A percentile compares a stretch with the other conserved stretches of the same genome.
Conservation (phyloP, 768 basidiomycete genomes). For the Chalciporus pseudorubinellus region DNA sequence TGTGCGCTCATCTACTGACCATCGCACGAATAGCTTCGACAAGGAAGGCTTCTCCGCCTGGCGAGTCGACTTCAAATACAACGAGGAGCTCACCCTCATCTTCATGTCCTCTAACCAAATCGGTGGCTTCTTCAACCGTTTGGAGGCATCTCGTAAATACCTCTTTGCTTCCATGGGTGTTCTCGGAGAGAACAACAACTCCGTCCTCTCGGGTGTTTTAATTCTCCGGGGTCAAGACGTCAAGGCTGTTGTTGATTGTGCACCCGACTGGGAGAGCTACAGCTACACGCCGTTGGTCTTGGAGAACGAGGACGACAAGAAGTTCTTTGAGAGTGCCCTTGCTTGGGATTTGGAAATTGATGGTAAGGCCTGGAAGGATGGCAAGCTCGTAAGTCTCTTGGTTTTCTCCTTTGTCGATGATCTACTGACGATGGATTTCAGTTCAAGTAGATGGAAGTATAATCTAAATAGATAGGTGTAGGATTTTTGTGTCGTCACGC, state of each 20-base stretch:
- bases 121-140: constrained; percentile 95
- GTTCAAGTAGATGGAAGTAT: constrained; percentile 21
- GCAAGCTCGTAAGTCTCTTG: constrained; percentile 75
- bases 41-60: constrained; percentile 85
- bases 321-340: constrained; percentile 88
- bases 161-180: constrained; percentile 93
- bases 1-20: constrained; percentile 3
- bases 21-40: constrained; percentile 62
- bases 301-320: constrained; percentile 69
- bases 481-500: constrained; percentile 11
- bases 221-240: constrained; percentile 80
- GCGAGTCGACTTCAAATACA: constrained; percentile 97
- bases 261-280: constrained; percentile 94
- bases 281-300: constrained; percentile 75
- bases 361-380: constrained; percentile 89
- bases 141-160: constrained; percentile 96
- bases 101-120: constrained; percentile 97
- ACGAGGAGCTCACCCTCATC: constrained; percentile 82
- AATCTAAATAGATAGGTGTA: constrained; percentile 25
- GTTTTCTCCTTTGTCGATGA: neutral
- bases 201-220: constrained; percentile 76
- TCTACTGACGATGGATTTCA: constrained; percentile 4
- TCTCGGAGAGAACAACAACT: constrained; percentile 75
- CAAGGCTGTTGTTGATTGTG: constrained; percentile 68
- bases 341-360: constrained; percentile 92